Evolutionary conservation across 768 basidiomycete genomes (phyloP).

Genomic region (Hygrophorus pudorinus): DNA sequence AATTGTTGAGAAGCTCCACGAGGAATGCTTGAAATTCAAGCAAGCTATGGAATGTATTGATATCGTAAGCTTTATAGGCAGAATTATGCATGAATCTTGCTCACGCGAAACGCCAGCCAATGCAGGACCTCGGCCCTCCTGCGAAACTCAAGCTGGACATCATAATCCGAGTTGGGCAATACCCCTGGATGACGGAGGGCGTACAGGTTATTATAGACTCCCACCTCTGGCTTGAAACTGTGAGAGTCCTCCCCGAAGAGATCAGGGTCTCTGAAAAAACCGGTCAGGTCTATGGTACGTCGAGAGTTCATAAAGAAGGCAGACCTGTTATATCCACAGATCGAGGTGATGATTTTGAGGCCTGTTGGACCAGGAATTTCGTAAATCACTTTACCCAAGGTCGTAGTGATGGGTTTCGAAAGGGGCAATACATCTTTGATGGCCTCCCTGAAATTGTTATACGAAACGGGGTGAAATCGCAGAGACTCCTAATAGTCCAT

Average conservation of each 20-base stretch:
- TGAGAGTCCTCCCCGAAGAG: constrained; percentile 34
- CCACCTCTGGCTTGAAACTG: constrained; percentile 28
- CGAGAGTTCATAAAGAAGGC: background rate
- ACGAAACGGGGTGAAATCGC: constrained; percentile 19
- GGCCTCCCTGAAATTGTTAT: constrained; percentile 9
- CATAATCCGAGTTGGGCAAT: no score
- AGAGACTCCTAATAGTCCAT: constrained; percentile 23
- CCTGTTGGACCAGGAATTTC: constrained; percentile 32
- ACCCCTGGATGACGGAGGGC: no score
- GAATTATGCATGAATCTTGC: no score
- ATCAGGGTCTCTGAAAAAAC: constrained; percentile 19
- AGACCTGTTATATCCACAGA: constrained; percentile 9
- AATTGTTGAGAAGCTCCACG: background rate
- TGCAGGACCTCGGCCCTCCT: no score
- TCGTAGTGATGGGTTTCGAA: constrained; percentile 29
- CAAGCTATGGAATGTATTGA: background rate
- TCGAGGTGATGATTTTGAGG: constrained; percentile 29
- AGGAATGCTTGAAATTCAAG: constrained; percentile 1
- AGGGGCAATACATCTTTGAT: constrained; percentile 27
- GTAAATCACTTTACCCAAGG: constrained; percentile 22
- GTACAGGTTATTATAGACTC: no score
- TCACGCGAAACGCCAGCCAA: no score
- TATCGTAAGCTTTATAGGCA: no score
- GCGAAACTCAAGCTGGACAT: no score
- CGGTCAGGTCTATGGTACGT: background rate